Evolutionary conservation across 1,284 basidiomycete species (phyloP), one percentile per base, ranked within the genome.

Genomic region (Amylostereum areolatum): DNA sequence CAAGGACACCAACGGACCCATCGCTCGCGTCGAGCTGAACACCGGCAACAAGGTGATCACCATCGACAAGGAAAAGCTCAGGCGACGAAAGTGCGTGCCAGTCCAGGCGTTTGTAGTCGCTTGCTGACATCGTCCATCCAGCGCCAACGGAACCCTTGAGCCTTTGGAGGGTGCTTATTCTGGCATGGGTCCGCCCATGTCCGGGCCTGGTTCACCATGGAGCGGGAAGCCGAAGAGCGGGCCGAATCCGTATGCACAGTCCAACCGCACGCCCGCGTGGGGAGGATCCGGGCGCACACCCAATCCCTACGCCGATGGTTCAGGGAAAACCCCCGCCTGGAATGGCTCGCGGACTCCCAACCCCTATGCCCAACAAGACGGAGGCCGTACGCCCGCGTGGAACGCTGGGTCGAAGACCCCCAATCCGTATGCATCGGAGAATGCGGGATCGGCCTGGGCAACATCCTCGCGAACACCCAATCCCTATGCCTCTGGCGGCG

Each of bases 1-100:
- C 75, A 98, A 96, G 67, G 97, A 98, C 62, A 92, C 93, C 10
- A 96, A 94, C 50, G 96, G 94, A 10, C 77, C 79, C 43, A 75
- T 86, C 55, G 92, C 89, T 1, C 81, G 97, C 46, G 94, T 99
- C 10, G 97, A 99, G 68, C 72, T 99, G 25, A 81, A 89, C 55
- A 92, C 93, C 1, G 86, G 87, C 47, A 94, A 94, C 67, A 96
- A 94, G 69, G 78, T 94, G 27, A 84, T 98, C 55, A 88, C 88
- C 7, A 84, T 98, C 52, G 85, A 87, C 44, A 87, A 94, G 60
- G 79, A 80, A 32, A 90, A 87, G 63, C 69, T 98, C 30, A 81
- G 83, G 56, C 78, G 87, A 54, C 81, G 87, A 71, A 71, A 84
- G 91, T 92, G 62, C 64, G 89, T 75, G 33, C 33, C 41, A 31